These are phyloP conservation scores for Lagerstroemia speciosa DNA, from an alignment of 345 rosid genomes.

Conservation along the genomic window DNA sequence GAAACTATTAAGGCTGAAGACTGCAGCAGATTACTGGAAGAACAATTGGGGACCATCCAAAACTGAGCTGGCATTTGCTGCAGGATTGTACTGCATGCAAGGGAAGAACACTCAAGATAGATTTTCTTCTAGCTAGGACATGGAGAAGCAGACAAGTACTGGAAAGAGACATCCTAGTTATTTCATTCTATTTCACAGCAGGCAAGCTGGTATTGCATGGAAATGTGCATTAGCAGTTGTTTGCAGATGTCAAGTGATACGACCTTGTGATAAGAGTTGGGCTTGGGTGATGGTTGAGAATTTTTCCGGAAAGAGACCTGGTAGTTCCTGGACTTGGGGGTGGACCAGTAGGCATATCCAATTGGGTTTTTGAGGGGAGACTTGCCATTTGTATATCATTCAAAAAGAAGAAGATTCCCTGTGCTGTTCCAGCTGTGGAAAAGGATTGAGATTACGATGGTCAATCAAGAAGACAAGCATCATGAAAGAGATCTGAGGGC, in stretches of 20 bases:
- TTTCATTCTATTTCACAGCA: not conserved
- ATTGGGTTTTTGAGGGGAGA: constrained; percentile 4
- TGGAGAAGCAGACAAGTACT: not conserved
- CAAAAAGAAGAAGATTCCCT: constrained; percentile 17
- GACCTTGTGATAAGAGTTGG: not conserved
- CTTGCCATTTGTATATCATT: constrained; percentile 20
- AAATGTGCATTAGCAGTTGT: not conserved
- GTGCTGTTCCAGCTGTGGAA: constrained; percentile 1
- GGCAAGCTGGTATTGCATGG: not conserved
- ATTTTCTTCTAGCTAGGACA: not conserved
- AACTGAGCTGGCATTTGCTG: not conserved
- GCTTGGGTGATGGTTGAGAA: not conserved
- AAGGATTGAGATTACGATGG: not conserved
- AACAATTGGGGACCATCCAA: not conserved
- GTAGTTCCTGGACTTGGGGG: not conserved
- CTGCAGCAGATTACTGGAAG: not conserved
- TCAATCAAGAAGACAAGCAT: not conserved
- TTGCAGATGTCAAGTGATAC: not conserved
- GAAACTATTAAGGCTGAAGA: not conserved
- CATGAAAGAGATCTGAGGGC: constrained; percentile 1
- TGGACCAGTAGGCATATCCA: not conserved
- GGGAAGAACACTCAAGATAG: not conserved
- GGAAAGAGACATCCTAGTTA: not conserved
- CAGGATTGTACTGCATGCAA: not conserved
- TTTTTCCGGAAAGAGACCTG: not conserved